These are phyloP conservation scores for Pleurotus ostreatus DNA, from an alignment of 768 basidiomycete species.

Conservation along the genomic window DNA sequence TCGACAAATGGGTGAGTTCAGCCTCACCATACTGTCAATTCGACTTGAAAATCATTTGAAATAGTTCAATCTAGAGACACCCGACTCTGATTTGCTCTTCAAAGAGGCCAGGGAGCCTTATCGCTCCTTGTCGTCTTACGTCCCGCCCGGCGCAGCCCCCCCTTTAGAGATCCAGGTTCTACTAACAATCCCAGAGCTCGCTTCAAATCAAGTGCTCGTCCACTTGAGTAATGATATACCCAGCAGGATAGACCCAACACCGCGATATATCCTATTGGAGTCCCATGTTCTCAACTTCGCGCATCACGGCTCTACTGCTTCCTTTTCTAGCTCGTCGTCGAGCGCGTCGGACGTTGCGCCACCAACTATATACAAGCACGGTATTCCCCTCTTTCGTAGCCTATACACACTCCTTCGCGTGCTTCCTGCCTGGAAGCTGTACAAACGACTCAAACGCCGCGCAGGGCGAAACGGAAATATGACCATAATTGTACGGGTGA, in stretches of 20 bases:
- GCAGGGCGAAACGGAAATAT: constrained; percentile 37
- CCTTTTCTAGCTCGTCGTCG: constrained; percentile 13
- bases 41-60: not conserved
- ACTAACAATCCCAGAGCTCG: constrained; percentile 63
- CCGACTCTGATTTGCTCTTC: constrained; percentile 65
- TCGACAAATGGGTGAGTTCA: constrained; percentile 77
- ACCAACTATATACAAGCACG: constrained; percentile 81
- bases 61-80: constrained; percentile 81
- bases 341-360: constrained; percentile 47
- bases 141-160: constrained; percentile 26
- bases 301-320: constrained; percentile 14
- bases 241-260: constrained; percentile 64
- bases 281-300: constrained; percentile 56
- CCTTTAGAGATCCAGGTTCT: constrained; percentile 68
- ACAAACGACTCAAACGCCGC: constrained; percentile 51
- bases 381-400: constrained; percentile 78
- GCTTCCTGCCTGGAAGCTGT: constrained; percentile 73
- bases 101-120: constrained; percentile 59
- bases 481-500: constrained; percentile 26
- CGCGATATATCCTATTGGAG: constrained; percentile 69
- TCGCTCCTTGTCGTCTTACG: constrained; percentile 47
- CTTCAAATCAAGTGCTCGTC: constrained; percentile 70
- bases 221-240: constrained; percentile 55
- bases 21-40: too few species aligned
- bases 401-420: constrained; percentile 69